Evolutionary conservation across 768 basidiomycete species (phyloP).

Genomic region (Agrocybe praecox): DNA sequence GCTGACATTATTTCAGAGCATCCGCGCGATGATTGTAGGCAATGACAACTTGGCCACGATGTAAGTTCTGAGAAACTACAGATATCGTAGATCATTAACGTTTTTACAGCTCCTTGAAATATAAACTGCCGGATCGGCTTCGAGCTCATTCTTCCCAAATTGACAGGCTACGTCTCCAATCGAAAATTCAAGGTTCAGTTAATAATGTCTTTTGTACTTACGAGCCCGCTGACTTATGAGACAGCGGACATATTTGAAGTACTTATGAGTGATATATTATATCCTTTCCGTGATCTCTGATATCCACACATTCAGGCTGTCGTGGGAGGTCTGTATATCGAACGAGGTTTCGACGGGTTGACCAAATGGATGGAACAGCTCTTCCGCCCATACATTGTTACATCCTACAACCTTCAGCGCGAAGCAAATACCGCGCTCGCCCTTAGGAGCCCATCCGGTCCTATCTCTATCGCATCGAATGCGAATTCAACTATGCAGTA

Average conservation of each 20-base stretch:
- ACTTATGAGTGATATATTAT: no score
- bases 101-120: neutral
- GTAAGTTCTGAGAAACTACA: neutral
- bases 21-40: neutral
- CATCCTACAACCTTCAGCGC: neutral
- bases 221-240: neutral
- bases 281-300: neutral
- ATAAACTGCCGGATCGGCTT: neutral
- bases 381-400: neutral
- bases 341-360: neutral
- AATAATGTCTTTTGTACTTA: neutral
- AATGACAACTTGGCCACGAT: neutral
- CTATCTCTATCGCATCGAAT: neutral
- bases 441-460: neutral
- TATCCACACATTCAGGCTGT: neutral
- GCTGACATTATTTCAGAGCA: neutral
- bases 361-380: neutral
- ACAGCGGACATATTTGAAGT: neutral
- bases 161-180: neutral
- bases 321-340: neutral
- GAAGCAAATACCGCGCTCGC: neutral
- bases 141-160: neutral
- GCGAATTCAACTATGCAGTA: neutral
- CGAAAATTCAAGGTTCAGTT: neutral
- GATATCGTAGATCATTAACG: neutral